Base-by-base conservation (phyloP, 495 filamentous ascomycete species). In the Delitschia confertaspora region DNA sequence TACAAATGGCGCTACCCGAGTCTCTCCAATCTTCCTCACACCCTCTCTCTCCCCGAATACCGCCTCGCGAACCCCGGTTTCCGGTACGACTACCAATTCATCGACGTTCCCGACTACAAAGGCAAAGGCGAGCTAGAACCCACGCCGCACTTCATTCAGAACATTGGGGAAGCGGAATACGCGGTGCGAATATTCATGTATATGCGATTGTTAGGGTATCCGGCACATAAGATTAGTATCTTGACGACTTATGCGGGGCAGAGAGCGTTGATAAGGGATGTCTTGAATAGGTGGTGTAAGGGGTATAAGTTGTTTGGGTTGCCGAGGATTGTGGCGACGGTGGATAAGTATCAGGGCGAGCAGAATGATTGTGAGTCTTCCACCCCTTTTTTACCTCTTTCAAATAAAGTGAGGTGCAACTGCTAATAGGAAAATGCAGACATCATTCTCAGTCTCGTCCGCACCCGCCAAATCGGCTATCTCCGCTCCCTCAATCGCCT, bases 291-390 rank as follows among this genome's bases (percentile, higher is more conserved):
- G 57, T 73, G 91, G 22, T 98, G 91, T 56, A 75, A 74, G 7
- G 83, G 77, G 56, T 93, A 83, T 50, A 64, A 77, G 2, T 65
- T 99, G 20, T 99, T 99, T 65, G 88, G 93, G 8, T 65, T 95
- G 66, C 91, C 91, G 27, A 82, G 80, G 60, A 79, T 83, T 33
- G 86, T 99, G 19, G 85, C 83, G 1, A 96, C 93, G 13, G 93
- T 99, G 41, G 91, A 99, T 64, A 93, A 93, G 62, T 99, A 95
- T 55, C 91, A 99, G 68, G 91, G 91, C 51, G 93, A 96, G 70
- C 91, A 99, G 67, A 99, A 96, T 65, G 91, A 95, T 57, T 96
- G 87, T 93, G 67, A 75, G 84, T 75, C 11, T n/a, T n/a, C n/a
- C n/a, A 10, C 31, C 31, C 20, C 31, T 14, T 55, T 17, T 42